These are phyloP conservation scores for Ehretia macrophylla DNA, from an alignment of 257 asterid genomes.

Conservation along the genomic window DNA sequence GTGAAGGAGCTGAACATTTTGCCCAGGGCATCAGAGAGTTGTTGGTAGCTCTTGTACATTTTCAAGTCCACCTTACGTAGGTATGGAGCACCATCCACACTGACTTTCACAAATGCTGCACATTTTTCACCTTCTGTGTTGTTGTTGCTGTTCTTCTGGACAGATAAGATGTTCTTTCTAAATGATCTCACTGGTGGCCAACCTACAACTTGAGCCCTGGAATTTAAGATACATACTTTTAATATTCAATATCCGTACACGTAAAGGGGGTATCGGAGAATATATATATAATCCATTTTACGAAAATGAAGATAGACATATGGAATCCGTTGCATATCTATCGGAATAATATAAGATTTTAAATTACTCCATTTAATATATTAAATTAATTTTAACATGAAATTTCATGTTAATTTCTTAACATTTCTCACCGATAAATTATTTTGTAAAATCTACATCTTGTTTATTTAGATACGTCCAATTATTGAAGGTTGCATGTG, in stretches of 20 bases:
- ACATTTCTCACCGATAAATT: no score
- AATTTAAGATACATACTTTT: no score
- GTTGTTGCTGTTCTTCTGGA: conserved; percentile 19
- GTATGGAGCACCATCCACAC: conserved; percentile 54
- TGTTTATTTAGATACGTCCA: neutral
- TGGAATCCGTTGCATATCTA: no score
- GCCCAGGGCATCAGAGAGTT: conserved; percentile 45
- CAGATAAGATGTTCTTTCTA: conserved; percentile 43
- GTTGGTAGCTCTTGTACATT: conserved; percentile 42
- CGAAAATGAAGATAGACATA: neutral
- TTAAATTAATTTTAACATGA: no score
- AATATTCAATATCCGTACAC: neutral
- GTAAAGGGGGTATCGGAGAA: neutral
- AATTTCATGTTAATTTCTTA: no score
- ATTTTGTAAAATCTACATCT: no score
- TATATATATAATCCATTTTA: neutral
- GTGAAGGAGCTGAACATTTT: conserved; percentile 53
- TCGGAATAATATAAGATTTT: no score
- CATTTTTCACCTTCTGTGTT: conserved; percentile 20
- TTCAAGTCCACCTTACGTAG: conserved; percentile 56
- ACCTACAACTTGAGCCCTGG: conserved; percentile 60
- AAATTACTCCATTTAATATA: no score
- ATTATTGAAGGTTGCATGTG: conserved; percentile 15
- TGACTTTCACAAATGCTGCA: conserved; percentile 43
- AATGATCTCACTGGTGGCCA: conserved; percentile 73